Percentiles rank a stretch among this genome's conserved stretches.
Conservation (phyloP, 352 stramenopile genomes). For the Phytophthora fragariae region DNA sequence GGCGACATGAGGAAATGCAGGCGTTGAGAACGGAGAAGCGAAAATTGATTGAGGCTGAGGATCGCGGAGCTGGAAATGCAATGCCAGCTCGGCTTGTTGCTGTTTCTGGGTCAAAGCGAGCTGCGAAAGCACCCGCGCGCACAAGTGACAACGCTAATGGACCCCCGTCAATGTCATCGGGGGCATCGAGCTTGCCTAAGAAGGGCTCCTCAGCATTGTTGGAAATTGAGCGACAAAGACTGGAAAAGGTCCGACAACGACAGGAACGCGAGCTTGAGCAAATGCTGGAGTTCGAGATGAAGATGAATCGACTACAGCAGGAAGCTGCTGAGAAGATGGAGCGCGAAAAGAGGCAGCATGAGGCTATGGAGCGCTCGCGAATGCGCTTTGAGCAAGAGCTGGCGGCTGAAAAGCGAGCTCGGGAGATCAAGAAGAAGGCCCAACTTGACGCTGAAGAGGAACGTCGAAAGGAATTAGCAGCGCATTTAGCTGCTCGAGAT, state of each 20-base stretch:
- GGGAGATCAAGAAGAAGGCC: conserved; percentile 87
- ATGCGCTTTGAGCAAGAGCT: conserved; percentile 70
- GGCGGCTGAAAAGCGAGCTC: conserved; percentile 74
- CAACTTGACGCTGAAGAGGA: conserved; percentile 88
- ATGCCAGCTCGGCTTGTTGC: conserved; percentile 17
- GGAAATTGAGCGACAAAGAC: conserved; percentile 69
- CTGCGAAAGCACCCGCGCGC: conserved; percentile 22
- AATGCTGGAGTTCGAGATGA: conserved; percentile 94
- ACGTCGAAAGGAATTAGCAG: conserved; percentile 62
- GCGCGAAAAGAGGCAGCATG: conserved; percentile 66
- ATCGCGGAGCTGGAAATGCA: conserved; percentile 21
- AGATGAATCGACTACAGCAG: conserved; percentile 88
- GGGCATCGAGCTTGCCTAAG: conserved; percentile 24
- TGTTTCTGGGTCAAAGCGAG: conserved; percentile 14
- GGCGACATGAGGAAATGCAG: conserved; percentile 93
- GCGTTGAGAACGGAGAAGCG: conserved; percentile 83
- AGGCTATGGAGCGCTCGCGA: conserved; percentile 75
- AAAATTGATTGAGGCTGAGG: conserved; percentile 61
- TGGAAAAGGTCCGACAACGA: conserved; percentile 79
- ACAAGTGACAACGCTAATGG: not conserved
- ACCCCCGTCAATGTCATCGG: conserved; percentile 16
- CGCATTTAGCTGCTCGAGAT: conserved; percentile 76
- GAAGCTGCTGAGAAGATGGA: conserved; percentile 75
- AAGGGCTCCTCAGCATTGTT: conserved; percentile 55
- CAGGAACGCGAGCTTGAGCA: conserved; percentile 89